Evolutionary conservation across 2,329 filamentous ascomycete species (phyloP).

Genomic region (Fusarium compactum): DNA sequence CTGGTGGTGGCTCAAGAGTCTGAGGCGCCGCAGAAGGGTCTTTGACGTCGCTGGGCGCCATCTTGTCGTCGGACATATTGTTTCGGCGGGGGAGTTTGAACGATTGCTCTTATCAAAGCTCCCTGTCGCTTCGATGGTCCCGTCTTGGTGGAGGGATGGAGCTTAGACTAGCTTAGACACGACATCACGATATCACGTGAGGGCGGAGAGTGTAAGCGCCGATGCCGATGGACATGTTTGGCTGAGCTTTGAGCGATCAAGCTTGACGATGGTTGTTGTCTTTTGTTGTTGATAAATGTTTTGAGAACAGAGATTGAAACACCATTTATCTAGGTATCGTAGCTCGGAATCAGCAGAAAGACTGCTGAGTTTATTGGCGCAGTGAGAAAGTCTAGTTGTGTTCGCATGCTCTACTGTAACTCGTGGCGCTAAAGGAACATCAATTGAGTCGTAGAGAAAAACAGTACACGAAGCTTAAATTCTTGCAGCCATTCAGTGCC

Average conservation of each 20-base stretch:
- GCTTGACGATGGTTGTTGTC: background rate
- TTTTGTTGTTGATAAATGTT: background rate
- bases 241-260: background rate
- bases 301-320: background rate
- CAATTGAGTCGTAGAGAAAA: background rate
- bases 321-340: background rate
- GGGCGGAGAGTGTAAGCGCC: constrained; percentile 27
- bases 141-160: constrained; percentile 25
- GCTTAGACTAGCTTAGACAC: constrained; percentile 41
- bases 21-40: constrained; percentile 30
- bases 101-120: constrained; percentile 28
- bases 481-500: accelerated
- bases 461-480: background rate
- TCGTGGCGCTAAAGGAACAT: background rate
- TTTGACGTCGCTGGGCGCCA: constrained; percentile 43
- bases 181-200: constrained; percentile 48
- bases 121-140: constrained; percentile 9
- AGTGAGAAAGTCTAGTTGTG: background rate
- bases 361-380: background rate
- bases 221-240: constrained; percentile 30
- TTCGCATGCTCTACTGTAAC: background rate
- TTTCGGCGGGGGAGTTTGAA: constrained; percentile 21
- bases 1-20: constrained; percentile 72
- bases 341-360: background rate
- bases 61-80: constrained; percentile 27